Evolutionary conservation across 768 basidiomycete genomes (phyloP), one percentile per base, ranked within the genome.

Genomic region (Tylopilus rubrobrunneus): DNA sequence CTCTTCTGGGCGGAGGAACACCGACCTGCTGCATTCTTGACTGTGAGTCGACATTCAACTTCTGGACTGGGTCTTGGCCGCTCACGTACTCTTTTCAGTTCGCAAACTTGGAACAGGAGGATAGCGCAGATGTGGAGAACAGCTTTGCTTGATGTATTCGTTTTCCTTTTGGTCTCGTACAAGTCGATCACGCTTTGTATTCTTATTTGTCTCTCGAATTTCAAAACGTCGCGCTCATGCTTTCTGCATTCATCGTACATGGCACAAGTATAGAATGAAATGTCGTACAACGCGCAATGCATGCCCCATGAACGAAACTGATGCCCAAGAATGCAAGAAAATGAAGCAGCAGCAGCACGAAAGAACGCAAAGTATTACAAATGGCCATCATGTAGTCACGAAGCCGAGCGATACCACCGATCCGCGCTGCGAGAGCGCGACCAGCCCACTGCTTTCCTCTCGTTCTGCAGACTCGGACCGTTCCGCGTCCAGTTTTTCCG

Each of bases 1-100:
- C 75, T 88, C 55, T 98, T 97, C 83, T 98, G 95, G 95, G 88
- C 92, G 1, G 92, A 95, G 69, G 89, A 92, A 65, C 95, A 98
- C 68, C 82, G 95, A 49, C 94, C 94, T 1, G 88, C 92, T 28
- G 92, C 93, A 4, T 98, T 98, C 84, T 74, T 98, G 64, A 89
- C 87, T 41, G 89, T 91, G 62, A 76, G 88, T 79, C 33, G 19
- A 34, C 36, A 29, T 27, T 48, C 21, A 19, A 39, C 27, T 40
- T 49, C 14, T 17, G 21, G 10, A 27, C 12, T 2, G 11, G 12
- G 29, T 49, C 7, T 36, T 28, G 21, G 49, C 21, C 27, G 27
- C 45, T 65, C 1, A 65, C 31, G 25, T 12, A 33, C 8, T 7
- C 1, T 19, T 9, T 36, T 3, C 63, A 93, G 87, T 98, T 98